Conservation (phyloP, 345 rosid species). For the Dipteronia dyeriana region DNA sequence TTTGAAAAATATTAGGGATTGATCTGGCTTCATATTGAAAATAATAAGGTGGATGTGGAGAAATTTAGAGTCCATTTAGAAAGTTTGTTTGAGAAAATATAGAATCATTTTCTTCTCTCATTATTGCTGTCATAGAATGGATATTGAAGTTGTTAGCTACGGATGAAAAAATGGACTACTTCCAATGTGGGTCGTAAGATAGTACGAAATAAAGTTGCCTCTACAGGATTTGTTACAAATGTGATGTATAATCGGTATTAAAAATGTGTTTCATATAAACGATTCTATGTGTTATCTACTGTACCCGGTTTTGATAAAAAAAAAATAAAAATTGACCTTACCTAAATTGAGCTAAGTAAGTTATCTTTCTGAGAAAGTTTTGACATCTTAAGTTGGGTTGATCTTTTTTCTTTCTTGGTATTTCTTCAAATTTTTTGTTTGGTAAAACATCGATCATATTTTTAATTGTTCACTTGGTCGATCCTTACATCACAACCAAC, state of each 20-base stretch:
- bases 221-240: background rate
- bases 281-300: background rate
- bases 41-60: background rate
- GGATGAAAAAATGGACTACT: background rate
- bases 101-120: background rate
- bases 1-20: background rate
- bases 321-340: background rate
- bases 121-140: background rate
- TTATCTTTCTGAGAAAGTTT: background rate
- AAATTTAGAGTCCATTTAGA: background rate
- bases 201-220: background rate
- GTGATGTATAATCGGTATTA: background rate
- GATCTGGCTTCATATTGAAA: background rate
- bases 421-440: background rate
- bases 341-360: background rate
- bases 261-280: background rate
- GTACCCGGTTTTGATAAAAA: background rate
- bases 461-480: background rate
- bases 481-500: background rate
- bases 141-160: background rate
- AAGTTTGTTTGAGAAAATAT: background rate
- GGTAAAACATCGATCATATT: background rate
- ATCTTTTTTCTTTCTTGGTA: background rate
- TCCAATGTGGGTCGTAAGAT: background rate
- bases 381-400: background rate